phyloP scores from a whole-genome alignment of 202 grass and related monocot species.

The Dendrocalamus latiflorus region DNA sequence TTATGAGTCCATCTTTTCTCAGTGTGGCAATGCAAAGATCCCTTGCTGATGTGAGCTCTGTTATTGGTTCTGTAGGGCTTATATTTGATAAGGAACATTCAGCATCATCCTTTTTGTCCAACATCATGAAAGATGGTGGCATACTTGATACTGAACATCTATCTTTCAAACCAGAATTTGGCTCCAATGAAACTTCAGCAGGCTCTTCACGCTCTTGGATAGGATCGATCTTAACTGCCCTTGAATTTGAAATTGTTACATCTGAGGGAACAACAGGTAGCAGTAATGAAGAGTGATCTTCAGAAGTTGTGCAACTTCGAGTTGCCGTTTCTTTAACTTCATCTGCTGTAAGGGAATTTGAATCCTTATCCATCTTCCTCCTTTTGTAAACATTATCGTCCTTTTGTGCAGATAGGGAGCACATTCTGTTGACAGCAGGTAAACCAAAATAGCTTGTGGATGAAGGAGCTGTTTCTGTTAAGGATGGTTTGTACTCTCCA shows the following conservation, averaged over 20 bases:
- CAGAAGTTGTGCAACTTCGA: conserved; percentile 27
- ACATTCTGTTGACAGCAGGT: conserved; percentile 37
- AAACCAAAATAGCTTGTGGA: conserved; percentile 25
- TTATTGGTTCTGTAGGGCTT: conserved; percentile 20
- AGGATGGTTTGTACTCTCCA: conserved; percentile 31
- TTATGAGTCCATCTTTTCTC: conserved; percentile 50
- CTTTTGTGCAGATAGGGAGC: conserved; percentile 36
- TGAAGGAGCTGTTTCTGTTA: conserved; percentile 21
- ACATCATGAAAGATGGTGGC: conserved; percentile 12
- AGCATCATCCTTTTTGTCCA: conserved; percentile 34
- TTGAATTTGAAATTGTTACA: conserved; percentile 30
- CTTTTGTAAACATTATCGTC: conserved; percentile 57
- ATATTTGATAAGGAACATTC: conserved; percentile 54
- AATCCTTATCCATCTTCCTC: conserved; percentile 57
- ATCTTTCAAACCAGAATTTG: conserved; percentile 24
- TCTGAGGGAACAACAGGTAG: conserved; percentile 3
- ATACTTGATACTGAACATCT: conserved; percentile 33
- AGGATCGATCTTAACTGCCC: background rate
- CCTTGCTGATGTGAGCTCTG: conserved; percentile 50
- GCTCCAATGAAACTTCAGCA: conserved; percentile 31
- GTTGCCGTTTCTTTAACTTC: conserved; percentile 18
- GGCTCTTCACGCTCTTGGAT: conserved; percentile 24
- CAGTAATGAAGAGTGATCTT: conserved; percentile 30
- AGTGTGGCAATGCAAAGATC: conserved; percentile 75
- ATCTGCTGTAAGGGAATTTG: conserved; percentile 31